phyloP scores from a whole-genome alignment of 345 rosid species.

The Eucalyptus paniculata region DNA sequence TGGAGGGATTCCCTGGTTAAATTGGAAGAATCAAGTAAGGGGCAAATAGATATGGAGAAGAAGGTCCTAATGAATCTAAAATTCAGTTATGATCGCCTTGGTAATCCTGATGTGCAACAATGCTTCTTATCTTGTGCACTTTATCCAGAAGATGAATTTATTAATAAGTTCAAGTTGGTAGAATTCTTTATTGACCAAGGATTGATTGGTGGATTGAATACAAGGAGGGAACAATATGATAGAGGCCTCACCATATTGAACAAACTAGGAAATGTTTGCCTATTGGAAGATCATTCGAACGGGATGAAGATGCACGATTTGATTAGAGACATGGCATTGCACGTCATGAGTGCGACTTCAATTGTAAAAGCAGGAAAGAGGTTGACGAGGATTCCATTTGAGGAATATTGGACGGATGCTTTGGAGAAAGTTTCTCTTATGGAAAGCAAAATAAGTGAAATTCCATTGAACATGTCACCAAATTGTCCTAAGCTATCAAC shows the following conservation, averaged over 20 bases:
- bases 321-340: too few species aligned
- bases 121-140: slow-evolving; percentile 17
- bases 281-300: neutral
- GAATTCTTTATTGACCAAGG: neutral
- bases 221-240: neutral
- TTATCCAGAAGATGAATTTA: neutral
- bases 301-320: too few species aligned
- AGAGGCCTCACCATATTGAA: neutral
- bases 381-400: rapidly evolving
- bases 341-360: too few species aligned
- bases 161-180: rapidly evolving
- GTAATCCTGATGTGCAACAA: neutral
- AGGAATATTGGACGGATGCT: too few species aligned
- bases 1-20: slow-evolving; percentile 1
- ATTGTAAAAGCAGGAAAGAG: rapidly evolving
- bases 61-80: neutral
- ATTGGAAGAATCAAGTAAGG: neutral
- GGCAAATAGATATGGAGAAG: neutral
- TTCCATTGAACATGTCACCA: too few species aligned
- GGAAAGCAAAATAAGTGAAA: rapidly evolving
- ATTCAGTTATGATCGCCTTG: neutral
- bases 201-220: neutral
- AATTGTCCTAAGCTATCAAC: too few species aligned
- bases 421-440: too few species aligned
- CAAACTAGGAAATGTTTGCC: neutral